Percentiles rank a stretch among this genome's conserved stretches.
Evolutionary conservation across 1,284 basidiomycete genomes (phyloP).

Genomic region (Schizopora paradoxa): DNA sequence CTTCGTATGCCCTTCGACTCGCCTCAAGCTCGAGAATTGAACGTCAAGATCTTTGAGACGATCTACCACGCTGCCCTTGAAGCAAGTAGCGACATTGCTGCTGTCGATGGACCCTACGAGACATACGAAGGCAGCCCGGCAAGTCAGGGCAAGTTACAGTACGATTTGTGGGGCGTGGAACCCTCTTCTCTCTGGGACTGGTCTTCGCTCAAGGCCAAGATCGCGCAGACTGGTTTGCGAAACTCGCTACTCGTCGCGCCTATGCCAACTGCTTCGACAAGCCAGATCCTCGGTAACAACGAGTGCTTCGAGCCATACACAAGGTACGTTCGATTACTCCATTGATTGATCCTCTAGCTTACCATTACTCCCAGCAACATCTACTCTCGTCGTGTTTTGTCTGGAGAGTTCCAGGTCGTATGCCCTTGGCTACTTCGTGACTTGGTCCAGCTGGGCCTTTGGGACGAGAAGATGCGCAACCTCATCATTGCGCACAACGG

Average conservation of each 20-base stretch:
- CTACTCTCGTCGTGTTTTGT: slow-evolving; percentile 98
- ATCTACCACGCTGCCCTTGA: slow-evolving; percentile 97
- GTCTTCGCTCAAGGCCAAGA: slow-evolving; percentile 82
- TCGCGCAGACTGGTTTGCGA: slow-evolving; percentile 81
- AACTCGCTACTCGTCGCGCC: slow-evolving; percentile 96
- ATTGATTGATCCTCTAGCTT: slow-evolving; percentile 16
- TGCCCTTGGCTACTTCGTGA: slow-evolving; percentile 98
- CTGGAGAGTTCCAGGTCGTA: slow-evolving; percentile 99
- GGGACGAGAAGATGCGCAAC: slow-evolving; percentile 99
- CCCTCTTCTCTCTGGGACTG: slow-evolving; percentile 97
- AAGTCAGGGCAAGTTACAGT: slow-evolving; percentile 86
- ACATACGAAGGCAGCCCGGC: slow-evolving; percentile 92
- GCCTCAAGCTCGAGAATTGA: slow-evolving; percentile 80
- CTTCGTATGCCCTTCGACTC: slow-evolving; percentile 96
- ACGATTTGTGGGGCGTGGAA: slow-evolving; percentile 91
- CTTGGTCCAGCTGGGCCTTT: slow-evolving; percentile 91
- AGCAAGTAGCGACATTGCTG: slow-evolving; percentile 87
- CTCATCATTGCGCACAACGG: slow-evolving; percentile 97
- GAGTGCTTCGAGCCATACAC: slow-evolving; percentile 99
- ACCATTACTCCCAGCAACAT: slow-evolving; percentile 69
- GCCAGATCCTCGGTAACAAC: slow-evolving; percentile 97
- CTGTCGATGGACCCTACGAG: slow-evolving; percentile 80
- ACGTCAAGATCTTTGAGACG: slow-evolving; percentile 97
- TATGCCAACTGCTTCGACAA: slow-evolving; percentile 99
- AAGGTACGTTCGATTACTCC: slow-evolving; percentile 43